Percentiles rank a stretch among this genome's conserved stretches.
phyloP scores from a whole-genome alignment of 768 basidiomycete species.

The Kwoniella bestiolae region DNA sequence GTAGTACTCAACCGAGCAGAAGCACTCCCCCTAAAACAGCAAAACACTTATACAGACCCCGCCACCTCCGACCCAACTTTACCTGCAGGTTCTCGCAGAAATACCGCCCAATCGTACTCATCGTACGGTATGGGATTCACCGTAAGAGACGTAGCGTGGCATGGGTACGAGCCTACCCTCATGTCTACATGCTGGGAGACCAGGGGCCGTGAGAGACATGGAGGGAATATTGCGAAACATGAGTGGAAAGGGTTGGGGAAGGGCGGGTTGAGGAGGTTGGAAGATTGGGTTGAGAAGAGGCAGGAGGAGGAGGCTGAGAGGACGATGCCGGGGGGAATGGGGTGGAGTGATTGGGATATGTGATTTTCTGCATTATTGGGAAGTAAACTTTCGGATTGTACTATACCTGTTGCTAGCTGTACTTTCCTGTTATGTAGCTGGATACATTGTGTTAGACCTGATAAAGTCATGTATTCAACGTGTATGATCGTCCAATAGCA shows the following conservation, averaged over 20 bases:
- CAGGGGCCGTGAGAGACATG: constrained; percentile 60
- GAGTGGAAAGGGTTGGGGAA: constrained; percentile 94
- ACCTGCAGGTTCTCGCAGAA: constrained; percentile 33
- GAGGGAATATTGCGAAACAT: constrained; percentile 84
- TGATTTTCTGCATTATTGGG: not conserved
- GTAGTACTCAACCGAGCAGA: constrained; percentile 75
- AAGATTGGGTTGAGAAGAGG: constrained; percentile 74
- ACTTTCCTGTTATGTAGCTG: too few relatives aligned
- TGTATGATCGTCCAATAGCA: too few relatives aligned
- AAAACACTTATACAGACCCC: constrained; percentile 37
- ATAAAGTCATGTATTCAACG: too few relatives aligned
- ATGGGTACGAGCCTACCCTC: constrained; percentile 83
- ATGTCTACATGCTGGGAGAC: constrained; percentile 91
- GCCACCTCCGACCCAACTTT: constrained; percentile 58
- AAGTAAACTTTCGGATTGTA: too few relatives aligned
- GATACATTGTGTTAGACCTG: too few relatives aligned
- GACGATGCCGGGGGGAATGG: not conserved
- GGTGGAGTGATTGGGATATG: constrained; percentile 5
- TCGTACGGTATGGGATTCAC: constrained; percentile 60
- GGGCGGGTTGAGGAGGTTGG: constrained; percentile 62
- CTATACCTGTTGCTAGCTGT: too few relatives aligned
- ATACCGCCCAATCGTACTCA: constrained; percentile 31
- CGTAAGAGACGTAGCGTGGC: constrained; percentile 96
- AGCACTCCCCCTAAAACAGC: constrained; percentile 62
- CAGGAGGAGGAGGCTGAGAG: constrained; percentile 8